Base-by-base conservation (phyloP, 2,329 filamentous ascomycete genomes). In the Colletotrichum tamarilloi region DNA sequence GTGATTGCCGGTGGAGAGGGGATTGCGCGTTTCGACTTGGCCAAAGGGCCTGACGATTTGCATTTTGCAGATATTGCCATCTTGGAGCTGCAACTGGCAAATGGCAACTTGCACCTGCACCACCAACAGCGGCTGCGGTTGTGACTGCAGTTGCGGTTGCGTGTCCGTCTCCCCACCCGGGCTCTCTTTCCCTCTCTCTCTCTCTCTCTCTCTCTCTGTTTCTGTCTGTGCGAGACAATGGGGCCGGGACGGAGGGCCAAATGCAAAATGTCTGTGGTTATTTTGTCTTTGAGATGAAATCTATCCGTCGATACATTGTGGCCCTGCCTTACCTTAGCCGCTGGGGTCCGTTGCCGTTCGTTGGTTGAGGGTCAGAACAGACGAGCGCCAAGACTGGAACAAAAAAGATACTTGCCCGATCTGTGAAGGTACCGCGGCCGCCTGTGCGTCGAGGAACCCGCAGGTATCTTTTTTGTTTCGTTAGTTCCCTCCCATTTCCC, bases 391-490 rank as follows among this genome's bases (percentile, higher is more conserved):
- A 52, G 59, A 62, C 28, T n/a, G 28, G 24, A 22, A 55, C 49
- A n/a, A 64, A 14, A 56, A 46, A 42, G 62, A 60, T 71, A 73
- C 71, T n/a, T 62, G 35, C 22, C 11, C 22, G 24, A 26, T 46
- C 24, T 52, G 35, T 70, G 35, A 49, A 66, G 46, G 60, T 66
- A 73, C 60, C 70, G 71, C 71, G 71, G 71, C 67, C 71, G 71
- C 71, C 67, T 53, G 67, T 73, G 62, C 67, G 67, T 65, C 38
- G 26, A 73, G 30, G 56, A 32, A 62, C 64, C 42, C 19, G 32
- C 66, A 73, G 58, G 70, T 73, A 69, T 32, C 38, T 59, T 38
- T 7, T 16, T 11, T 30, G 62, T 64, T 3, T 24, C 46, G 19
- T 22, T 46, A 9, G 16, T 35, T 55, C 22, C 46, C 52, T 46